These are phyloP conservation scores for Gossypium ekmanianum DNA, from an alignment of 345 rosid species.

Conservation along the genomic window DNA sequence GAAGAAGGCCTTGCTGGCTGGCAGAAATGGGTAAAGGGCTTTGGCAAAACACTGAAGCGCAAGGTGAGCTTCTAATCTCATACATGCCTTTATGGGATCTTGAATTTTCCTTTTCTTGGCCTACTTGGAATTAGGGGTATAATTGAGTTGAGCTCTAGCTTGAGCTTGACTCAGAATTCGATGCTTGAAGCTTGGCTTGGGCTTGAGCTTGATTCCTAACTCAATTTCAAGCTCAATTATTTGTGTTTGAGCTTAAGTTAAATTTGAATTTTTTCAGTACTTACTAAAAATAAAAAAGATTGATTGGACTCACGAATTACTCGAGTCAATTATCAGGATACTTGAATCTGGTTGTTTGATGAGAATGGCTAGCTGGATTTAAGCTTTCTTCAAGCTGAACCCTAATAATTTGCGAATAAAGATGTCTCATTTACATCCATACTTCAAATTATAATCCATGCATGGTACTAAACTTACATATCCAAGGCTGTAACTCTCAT, in stretches of 20 bases:
- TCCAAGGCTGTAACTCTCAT: constrained; percentile 3
- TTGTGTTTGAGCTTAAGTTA: not conserved
- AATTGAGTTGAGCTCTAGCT: not conserved
- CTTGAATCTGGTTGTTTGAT: not conserved
- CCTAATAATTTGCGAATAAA: not conserved
- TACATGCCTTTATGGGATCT: not conserved
- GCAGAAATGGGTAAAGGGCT: constrained; percentile 91
- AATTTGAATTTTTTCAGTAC: not conserved
- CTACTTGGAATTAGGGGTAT: not conserved
- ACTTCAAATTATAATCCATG: not conserved
- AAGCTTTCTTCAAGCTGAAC: not conserved
- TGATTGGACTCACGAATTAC: not conserved
- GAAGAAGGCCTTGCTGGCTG: constrained; percentile 77
- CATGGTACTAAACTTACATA: not conserved
- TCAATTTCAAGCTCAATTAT: not conserved
- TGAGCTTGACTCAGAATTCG: not conserved
- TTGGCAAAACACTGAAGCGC: constrained; percentile 74
- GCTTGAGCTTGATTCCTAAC: not conserved
- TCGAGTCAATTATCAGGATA: not conserved
- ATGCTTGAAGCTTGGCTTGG: too few species aligned
- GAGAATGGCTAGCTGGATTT: not conserved
- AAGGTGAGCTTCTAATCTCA: constrained; percentile 43
- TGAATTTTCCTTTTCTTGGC: not conserved
- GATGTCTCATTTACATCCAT: not conserved
- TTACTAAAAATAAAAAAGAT: not conserved